Evolutionary conservation across 2,329 filamentous ascomycete species (phyloP).

Genomic region (Hymenoscyphus salicellus): DNA sequence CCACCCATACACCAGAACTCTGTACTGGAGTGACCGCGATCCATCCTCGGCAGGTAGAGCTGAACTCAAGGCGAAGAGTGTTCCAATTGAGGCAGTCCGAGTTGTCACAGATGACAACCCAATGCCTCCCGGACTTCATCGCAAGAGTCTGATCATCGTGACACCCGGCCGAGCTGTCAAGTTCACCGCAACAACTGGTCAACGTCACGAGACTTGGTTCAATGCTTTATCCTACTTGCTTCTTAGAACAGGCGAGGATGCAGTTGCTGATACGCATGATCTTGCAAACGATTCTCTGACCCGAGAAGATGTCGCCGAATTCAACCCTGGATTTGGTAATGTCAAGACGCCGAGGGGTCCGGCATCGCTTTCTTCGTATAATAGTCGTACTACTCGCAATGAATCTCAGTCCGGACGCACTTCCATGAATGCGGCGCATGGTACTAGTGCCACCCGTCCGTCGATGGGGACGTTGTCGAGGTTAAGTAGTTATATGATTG

Average conservation of each 20-base stretch:
- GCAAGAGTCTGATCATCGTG: slow-evolving; percentile 87
- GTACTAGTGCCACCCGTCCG: slow-evolving; percentile 26
- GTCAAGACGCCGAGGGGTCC: slow-evolving; percentile 52
- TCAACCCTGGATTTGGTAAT: slow-evolving; percentile 62
- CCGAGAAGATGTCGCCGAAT: slow-evolving; percentile 68
- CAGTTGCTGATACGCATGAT: slow-evolving; percentile 55
- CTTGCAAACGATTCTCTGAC: slow-evolving; percentile 54
- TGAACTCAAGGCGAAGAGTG: slow-evolving; percentile 80
- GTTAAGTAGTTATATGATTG: slow-evolving; percentile 54
- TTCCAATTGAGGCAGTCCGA: slow-evolving; percentile 83
- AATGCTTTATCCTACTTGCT: slow-evolving; percentile 93
- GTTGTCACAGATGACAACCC: slow-evolving; percentile 94
- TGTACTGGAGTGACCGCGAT: slow-evolving; percentile 95
- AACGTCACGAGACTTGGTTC: slow-evolving; percentile 97
- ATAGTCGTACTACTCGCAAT: slow-evolving; percentile 68
- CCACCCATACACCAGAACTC: slow-evolving; percentile 90
- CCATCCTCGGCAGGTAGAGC: slow-evolving; percentile 71
- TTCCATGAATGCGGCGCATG: not conserved
- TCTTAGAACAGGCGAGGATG: slow-evolving; percentile 68
- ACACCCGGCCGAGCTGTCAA: slow-evolving; percentile 87
- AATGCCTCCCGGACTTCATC: slow-evolving; percentile 88
- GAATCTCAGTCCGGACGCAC: slow-evolving; percentile 47
- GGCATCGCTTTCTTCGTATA: slow-evolving; percentile 74
- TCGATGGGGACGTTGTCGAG: slow-evolving; percentile 51
- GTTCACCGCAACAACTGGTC: slow-evolving; percentile 89